A percentile compares a stretch with the other conserved stretches of the same genome.
Evolutionary conservation across 208 protist genomes (phyloP).

Genomic region (Leishmania lainsoni): DNA sequence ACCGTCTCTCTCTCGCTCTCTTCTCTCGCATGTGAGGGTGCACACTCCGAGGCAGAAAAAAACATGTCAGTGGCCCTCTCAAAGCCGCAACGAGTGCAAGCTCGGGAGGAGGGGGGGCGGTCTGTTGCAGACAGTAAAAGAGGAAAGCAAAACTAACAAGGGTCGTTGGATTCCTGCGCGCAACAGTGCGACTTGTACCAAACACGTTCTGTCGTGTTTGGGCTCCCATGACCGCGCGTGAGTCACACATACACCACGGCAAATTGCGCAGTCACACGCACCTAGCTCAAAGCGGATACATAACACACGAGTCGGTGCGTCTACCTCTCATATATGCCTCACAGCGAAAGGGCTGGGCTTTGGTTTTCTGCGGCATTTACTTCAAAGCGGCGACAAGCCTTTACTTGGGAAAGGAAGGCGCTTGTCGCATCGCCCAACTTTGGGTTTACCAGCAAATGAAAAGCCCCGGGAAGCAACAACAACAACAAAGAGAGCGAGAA

Average conservation of each 20-base stretch:
- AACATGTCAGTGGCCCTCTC: background rate
- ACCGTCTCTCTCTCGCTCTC: background rate
- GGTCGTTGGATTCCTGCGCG: background rate
- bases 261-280: background rate
- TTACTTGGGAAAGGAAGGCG: too few relatives aligned
- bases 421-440: too few relatives aligned
- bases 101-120: background rate
- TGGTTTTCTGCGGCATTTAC: background rate
- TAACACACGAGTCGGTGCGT: background rate
- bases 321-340: background rate
- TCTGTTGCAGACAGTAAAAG: background rate
- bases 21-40: background rate
- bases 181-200: background rate
- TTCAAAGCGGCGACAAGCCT: background rate
- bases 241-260: too few relatives aligned
- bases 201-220: too few relatives aligned
- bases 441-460: background rate
- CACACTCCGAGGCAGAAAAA: background rate
- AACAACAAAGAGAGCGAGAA: background rate
- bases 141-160: background rate
- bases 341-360: background rate
- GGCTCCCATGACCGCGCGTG: background rate
- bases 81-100: background rate
- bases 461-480: background rate
- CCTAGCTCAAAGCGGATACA: background rate